Evolutionary conservation across 345 rosid species (phyloP).

Genomic region (Acer negundo): DNA sequence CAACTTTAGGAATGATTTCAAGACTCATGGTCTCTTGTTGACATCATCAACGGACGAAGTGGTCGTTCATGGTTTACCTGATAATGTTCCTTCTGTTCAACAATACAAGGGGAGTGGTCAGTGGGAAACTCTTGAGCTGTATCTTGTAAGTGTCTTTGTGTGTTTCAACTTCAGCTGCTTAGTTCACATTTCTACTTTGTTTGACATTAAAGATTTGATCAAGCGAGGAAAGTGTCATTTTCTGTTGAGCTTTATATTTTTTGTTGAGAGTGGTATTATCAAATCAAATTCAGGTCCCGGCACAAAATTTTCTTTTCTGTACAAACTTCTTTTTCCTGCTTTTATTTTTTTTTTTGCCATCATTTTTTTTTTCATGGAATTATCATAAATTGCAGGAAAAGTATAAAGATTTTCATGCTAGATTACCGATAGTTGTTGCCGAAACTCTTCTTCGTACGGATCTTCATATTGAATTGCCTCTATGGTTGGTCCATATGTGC

Average conservation of each 20-base stretch:
- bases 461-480: constrained; percentile 81
- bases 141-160: constrained; percentile 67
- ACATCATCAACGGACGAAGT: constrained; percentile 62
- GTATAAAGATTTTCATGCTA: constrained; percentile 67
- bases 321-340: neutral
- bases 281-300: neutral
- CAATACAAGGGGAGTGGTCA: constrained; percentile 52
- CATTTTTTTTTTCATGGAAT: neutral
- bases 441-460: constrained; percentile 89
- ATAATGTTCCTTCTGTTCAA: constrained; percentile 37
- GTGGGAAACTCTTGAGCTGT: constrained; percentile 91
- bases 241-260: neutral
- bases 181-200: neutral
- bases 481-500: constrained; percentile 93
- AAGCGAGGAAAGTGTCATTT: neutral
- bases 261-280: neutral
- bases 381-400: constrained; percentile 55
- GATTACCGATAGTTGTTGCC: constrained; percentile 85
- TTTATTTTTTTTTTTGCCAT: neutral
- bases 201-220: neutral
- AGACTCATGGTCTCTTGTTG: constrained; percentile 55
- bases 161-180: constrained; percentile 16
- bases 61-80: constrained; percentile 54
- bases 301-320: neutral
- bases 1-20: constrained; percentile 41